A percentile compares a stretch with the other conserved stretches of the same genome.
phyloP scores from a whole-genome alignment of 441 rosid genomes.

The Gossypium trilobum region DNA sequence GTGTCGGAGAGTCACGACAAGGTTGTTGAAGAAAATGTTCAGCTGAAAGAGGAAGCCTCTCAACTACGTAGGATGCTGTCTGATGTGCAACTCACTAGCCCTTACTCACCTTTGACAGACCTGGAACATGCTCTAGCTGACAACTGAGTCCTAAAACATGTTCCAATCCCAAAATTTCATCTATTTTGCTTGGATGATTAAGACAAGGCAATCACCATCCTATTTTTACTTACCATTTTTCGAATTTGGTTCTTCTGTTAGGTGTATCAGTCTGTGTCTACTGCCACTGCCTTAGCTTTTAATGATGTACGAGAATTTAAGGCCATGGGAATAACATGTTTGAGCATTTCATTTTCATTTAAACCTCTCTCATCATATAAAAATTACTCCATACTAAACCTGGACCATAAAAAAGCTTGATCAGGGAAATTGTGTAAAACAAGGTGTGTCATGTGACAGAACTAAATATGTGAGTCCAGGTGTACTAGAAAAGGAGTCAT shows the following conservation, averaged over 20 bases:
- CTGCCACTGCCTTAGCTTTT: background rate
- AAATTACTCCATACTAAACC: background rate
- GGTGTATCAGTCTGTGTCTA: conserved; percentile 15
- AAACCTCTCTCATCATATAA: background rate
- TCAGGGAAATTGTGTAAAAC: background rate
- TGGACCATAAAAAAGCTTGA: conserved; percentile 9
- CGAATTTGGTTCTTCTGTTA: conserved; percentile 11
- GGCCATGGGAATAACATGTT: conserved; percentile 19
- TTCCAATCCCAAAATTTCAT: conserved; percentile 5
- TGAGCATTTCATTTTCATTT: conserved; percentile 4
- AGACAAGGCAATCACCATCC: background rate
- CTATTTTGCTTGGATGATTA: conserved; percentile 17
- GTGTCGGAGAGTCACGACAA: conserved; percentile 45
- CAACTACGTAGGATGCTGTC: conserved; percentile 55
- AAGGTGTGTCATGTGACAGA: background rate
- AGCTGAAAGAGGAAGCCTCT: conserved; percentile 57
- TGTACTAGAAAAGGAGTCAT: conserved; percentile 7
- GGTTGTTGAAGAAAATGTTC: conserved; percentile 51
- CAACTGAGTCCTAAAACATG: conserved; percentile 17
- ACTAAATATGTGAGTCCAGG: conserved; percentile 8
- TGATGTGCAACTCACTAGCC: conserved; percentile 48
- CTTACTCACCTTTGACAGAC: conserved; percentile 43
- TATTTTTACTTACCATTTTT: background rate
- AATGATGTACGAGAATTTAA: conserved; percentile 13
- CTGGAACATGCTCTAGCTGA: conserved; percentile 23